Conservation (phyloP, 2,329 filamentous ascomycete species). For the Ascochyta clinopodiicola region DNA sequence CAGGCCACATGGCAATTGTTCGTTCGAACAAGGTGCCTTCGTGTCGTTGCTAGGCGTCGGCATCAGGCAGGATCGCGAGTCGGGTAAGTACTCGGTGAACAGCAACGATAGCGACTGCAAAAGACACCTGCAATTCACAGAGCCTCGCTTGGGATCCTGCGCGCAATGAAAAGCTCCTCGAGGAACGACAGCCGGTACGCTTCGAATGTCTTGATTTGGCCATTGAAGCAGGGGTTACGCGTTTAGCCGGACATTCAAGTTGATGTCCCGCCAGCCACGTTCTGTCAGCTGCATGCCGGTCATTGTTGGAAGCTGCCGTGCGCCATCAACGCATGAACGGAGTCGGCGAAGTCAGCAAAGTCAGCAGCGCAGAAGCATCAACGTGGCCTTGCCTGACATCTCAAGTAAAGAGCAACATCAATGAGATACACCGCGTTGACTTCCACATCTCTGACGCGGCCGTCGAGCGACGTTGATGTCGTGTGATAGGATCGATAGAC, state of each 20-base stretch:
- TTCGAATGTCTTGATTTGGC: neutral
- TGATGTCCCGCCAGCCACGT: conserved; percentile 1
- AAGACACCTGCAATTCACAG: neutral
- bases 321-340: neutral
- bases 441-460: no score
- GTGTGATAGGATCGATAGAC: conserved; percentile 7
- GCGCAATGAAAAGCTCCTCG: neutral
- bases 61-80: neutral
- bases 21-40: neutral
- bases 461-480: neutral
- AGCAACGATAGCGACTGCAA: neutral
- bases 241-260: conserved; percentile 5
- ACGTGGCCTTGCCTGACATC: neutral
- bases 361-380: neutral
- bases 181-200: neutral
- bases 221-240: conserved; percentile 8
- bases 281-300: conserved; percentile 8
- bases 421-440: neutral
- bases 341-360: neutral
- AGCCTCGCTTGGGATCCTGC: neutral
- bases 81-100: neutral
- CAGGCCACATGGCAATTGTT: conserved; percentile 10
- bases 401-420: neutral
- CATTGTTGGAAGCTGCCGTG: conserved; percentile 1
- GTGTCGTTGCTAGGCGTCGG: neutral